phyloP scores from a whole-genome alignment of 164 flowering plant genomes.

The Sedum album region DNA sequence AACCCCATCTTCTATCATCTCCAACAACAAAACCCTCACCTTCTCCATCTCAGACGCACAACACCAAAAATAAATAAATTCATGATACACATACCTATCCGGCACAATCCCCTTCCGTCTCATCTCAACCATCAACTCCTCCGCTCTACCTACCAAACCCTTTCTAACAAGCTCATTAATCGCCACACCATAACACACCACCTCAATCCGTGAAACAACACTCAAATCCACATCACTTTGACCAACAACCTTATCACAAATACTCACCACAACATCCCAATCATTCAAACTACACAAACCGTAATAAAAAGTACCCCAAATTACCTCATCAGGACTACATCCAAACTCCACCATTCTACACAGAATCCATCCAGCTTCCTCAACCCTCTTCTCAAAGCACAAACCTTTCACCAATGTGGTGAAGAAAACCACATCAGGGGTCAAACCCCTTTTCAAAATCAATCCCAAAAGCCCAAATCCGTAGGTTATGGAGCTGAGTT shows the following conservation, averaged over 20 bases:
- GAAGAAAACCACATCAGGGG: constrained; percentile 4
- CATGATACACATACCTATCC: background rate
- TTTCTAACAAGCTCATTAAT: background rate
- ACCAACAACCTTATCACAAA: background rate
- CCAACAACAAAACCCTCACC: constrained; percentile 1
- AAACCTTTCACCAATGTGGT: constrained; percentile 5
- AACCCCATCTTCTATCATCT: background rate
- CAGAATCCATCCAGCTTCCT: constrained; percentile 1
- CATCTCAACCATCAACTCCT: constrained; percentile 1
- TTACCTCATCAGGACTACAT: background rate
- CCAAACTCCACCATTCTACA: constrained; percentile 1
- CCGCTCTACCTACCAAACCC: background rate
- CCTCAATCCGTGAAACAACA: background rate
- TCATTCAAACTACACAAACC: constrained; percentile 5
- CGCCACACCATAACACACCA: background rate
- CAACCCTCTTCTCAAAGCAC: constrained; percentile 3
- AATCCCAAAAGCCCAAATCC: background rate
- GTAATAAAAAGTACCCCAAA: background rate
- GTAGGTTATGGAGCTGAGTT: background rate
- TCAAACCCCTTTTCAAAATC: constrained; percentile 1
- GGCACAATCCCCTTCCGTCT: background rate
- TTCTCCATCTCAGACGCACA: constrained; percentile 1
- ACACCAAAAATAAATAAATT: background rate
- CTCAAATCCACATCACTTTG: background rate
- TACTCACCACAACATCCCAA: background rate